Evolutionary conservation across 2,329 filamentous ascomycete species (phyloP), one percentile per base, ranked within the genome.

Genomic region (Blastomyces gilchristii): DNA sequence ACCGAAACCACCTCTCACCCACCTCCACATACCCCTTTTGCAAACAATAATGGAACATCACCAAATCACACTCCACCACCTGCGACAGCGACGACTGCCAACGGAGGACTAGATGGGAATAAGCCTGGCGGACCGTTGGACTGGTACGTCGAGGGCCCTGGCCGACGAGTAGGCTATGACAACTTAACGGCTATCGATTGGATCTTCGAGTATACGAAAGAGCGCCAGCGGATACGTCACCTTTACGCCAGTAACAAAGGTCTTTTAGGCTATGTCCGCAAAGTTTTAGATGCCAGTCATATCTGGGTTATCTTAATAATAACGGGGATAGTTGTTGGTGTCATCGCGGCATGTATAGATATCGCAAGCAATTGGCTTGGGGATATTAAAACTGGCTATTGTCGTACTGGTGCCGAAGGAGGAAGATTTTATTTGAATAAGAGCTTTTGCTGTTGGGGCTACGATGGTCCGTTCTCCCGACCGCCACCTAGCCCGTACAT

Each of bases 121-220:
- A 80, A 80, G 68, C 75, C 78, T 53, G 76, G 75, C 3, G 73
- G 68, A 0, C 70, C 75, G 37, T 67, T 78, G 22, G 93, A 97
- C 75, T 97, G 93, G 93, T 89, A 95, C 72, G 83, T 88, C 58
- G 93, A 97, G 75, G 91, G 91, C 0, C 91, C 90, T 0, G 92
- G 92, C 0, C 85, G 91, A 61, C 85, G 94, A 71, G 92, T 97
- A 47, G 93, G 90, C 62, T 99, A 99, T 78, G 93, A 97, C 72
- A 89, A 99, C 77, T 81, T 97, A 74, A 97, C 93, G 18, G 93
- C 94, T 64, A 99, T 99, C 74, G 94, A 99, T 79, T 99, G 94
- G 94, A 97, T 97, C 72, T 97, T 96, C 70, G 94, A 99, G 76
- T 96, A 97, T 73, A 94, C 90, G 61, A 97, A 97, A 75, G 94